phyloP scores from a whole-genome alignment of 768 basidiomycete genomes.

The Boletus bicolor region DNA sequence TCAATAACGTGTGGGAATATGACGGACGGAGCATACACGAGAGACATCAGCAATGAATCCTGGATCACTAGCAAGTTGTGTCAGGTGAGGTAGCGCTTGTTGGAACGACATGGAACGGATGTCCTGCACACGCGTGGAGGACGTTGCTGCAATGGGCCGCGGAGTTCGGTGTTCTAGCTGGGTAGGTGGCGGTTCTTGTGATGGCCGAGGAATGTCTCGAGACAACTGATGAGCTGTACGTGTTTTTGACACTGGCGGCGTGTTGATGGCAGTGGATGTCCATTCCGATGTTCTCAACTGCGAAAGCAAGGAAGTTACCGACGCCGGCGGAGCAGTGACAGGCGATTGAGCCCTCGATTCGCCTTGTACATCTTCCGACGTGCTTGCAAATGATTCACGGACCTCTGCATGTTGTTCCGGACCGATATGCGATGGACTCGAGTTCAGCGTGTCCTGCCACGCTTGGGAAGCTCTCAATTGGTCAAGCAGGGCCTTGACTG shows the following conservation, averaged over 20 bases:
- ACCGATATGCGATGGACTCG: constrained; percentile 2
- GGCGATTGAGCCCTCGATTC: constrained; percentile 3
- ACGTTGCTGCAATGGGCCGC: constrained; percentile 4
- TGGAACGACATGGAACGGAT: constrained; percentile 56
- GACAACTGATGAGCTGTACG: constrained; percentile 8
- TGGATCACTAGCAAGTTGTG: constrained; percentile 53
- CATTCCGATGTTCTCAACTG: constrained; percentile 45
- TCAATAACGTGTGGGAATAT: constrained; percentile 7
- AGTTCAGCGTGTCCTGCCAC: constrained; percentile 52
- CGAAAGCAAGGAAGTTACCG: constrained; percentile 62
- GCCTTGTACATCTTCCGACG: constrained; percentile 3
- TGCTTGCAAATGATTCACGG: constrained; percentile 7
- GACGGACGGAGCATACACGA: constrained; percentile 41
- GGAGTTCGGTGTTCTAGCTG: constrained; percentile 13
- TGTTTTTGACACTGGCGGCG: constrained; percentile 9
- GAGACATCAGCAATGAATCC: constrained; percentile 47
- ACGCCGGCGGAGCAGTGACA: constrained; percentile 27
- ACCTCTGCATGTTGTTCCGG: background rate
- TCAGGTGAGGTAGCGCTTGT: constrained; percentile 66
- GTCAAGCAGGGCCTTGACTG: constrained; percentile 69
- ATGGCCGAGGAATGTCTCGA: constrained; percentile 8
- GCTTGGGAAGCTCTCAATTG: constrained; percentile 63
- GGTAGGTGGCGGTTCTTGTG: constrained; percentile 13
- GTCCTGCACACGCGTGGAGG: constrained; percentile 31
- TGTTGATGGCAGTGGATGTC: constrained; percentile 10